Evolutionary conservation across 179 eudicot genomes (phyloP), one percentile per base, ranked within the genome.

Genomic region (Silene vulgaris): DNA sequence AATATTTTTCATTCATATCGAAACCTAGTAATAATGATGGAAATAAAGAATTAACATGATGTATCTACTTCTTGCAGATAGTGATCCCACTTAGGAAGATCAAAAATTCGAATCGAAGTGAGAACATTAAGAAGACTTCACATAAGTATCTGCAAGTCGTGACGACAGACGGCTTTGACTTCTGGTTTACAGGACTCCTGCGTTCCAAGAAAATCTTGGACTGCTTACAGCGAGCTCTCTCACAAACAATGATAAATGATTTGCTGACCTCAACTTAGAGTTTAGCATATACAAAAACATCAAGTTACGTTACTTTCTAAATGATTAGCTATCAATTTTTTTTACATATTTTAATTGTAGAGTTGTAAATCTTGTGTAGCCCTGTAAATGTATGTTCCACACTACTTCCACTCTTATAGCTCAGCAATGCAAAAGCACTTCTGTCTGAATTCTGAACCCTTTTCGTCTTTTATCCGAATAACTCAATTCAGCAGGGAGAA

Each of bases 151-250:
- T 88, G 63, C 80, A 89, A 63, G 67, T 87, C 52, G 86, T 85
- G 8, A 89, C 96, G 2, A 72, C 54, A n/a, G 93, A 90, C 73
- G 79, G 86, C 45, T 88, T 78, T 73, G 91, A 89, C 28, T 90
- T 89, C 80, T 90, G 91, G 91, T 89, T 89, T 19, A 75, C 77
- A 80, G 93, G 87, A 14, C 83, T 88, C 75, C 43, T 79, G 3
- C 79, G 79, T 48, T 83, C 82, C 71, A 88, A 77, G 54, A 87
- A 78, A 76, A 84, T 88, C 1, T 75, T n/a, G n/a, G n/a, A n/a
- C n/a, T 83, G 71, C 69, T 78, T 89, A 16, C 82, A 85, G 23
- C 76, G 85, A 26, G 84, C 87, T 70, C 72, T 79, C 72, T 75
- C 69, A 73, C 72, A n/a, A 35, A 75, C 20, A 3, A 19, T 66